phyloP scores from a whole-genome alignment of 73 alveolate genomes.

The Paramecium primaurelia region DNA sequence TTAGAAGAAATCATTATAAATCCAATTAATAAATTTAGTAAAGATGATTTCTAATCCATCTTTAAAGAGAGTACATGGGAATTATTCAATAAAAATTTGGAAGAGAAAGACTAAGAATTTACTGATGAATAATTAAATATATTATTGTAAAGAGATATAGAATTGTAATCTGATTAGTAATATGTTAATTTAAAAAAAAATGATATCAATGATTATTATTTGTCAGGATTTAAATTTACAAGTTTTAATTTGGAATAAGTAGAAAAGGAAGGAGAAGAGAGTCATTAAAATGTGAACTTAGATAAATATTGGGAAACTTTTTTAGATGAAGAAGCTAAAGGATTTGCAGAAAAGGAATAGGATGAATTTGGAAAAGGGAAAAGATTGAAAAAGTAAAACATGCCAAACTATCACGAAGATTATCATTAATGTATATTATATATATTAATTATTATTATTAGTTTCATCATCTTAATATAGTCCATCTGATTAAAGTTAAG shows the following conservation, averaged over 20 bases:
- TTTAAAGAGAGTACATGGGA: conserved; percentile 69
- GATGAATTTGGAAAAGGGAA: conserved; percentile 69
- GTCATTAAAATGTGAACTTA: conserved; percentile 15
- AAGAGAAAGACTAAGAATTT: conserved; percentile 62
- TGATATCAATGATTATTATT: conserved; percentile 63
- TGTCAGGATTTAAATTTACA: conserved; percentile 74
- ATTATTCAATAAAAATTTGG: conserved; percentile 62
- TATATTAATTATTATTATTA: background rate
- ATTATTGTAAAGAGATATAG: conserved; percentile 62
- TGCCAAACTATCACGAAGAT: conserved; percentile 46
- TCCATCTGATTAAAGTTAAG: conserved; percentile 39
- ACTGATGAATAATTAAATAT: conserved; percentile 66
- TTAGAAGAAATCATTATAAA: conserved; percentile 59
- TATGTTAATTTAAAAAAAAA: conserved; percentile 45
- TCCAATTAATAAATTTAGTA: conserved; percentile 57
- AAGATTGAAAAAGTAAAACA: conserved; percentile 58
- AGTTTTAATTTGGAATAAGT: conserved; percentile 51
- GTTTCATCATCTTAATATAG: conserved; percentile 30
- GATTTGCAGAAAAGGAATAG: conserved; percentile 35
- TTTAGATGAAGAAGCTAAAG: conserved; percentile 60
- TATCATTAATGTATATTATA: conserved; percentile 26
- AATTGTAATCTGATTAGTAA: conserved; percentile 49
- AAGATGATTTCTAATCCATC: conserved; percentile 61
- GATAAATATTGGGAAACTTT: conserved; percentile 64
- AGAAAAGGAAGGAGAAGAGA: conserved; percentile 49